A percentile compares a stretch with the other conserved stretches of the same genome.
Conservation (phyloP, 345 rosid genomes). For the Leavenworthia alabamica region DNA sequence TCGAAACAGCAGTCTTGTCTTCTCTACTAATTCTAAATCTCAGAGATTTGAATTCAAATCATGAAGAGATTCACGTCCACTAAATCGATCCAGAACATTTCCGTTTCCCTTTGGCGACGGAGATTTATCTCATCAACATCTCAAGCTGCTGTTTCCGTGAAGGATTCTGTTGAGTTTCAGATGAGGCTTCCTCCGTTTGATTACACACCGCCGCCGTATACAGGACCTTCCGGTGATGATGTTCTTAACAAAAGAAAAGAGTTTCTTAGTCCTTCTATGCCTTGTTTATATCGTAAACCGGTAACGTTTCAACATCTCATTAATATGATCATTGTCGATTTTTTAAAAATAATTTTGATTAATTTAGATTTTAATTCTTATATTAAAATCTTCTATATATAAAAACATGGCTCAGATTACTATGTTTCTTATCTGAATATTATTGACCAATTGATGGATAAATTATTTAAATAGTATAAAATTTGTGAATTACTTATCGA, state of each 20-base stretch:
- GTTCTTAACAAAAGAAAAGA: constrained; percentile 58
- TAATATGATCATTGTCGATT: too few relatives aligned
- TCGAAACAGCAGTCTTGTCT: too few relatives aligned
- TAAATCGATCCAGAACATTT: constrained; percentile 27
- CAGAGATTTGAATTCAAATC: too few relatives aligned
- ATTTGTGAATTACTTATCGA: too few relatives aligned
- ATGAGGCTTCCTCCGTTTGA: constrained; percentile 73
- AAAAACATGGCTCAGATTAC: not conserved
- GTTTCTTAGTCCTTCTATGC: constrained; percentile 79
- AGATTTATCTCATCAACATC: constrained; percentile 48
- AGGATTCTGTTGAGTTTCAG: constrained; percentile 28
- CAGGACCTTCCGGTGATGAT: constrained; percentile 68
- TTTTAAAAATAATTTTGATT: not conserved
- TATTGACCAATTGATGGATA: constrained; percentile 1
- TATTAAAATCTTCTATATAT: not conserved
- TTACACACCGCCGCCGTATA: constrained; percentile 81
- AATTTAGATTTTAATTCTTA: not conserved
- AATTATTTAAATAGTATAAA: too few relatives aligned
- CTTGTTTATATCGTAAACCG: constrained; percentile 55
- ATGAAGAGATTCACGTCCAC: too few relatives aligned
- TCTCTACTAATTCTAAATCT: too few relatives aligned
- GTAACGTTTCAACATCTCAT: constrained; percentile 36
- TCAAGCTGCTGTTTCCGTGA: constrained; percentile 25
- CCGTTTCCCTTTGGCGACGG: constrained; percentile 19
- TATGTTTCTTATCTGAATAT: constrained; percentile 16